phyloP scores from a whole-genome alignment of 1,284 basidiomycete genomes.

The Volvariella volvacea region DNA sequence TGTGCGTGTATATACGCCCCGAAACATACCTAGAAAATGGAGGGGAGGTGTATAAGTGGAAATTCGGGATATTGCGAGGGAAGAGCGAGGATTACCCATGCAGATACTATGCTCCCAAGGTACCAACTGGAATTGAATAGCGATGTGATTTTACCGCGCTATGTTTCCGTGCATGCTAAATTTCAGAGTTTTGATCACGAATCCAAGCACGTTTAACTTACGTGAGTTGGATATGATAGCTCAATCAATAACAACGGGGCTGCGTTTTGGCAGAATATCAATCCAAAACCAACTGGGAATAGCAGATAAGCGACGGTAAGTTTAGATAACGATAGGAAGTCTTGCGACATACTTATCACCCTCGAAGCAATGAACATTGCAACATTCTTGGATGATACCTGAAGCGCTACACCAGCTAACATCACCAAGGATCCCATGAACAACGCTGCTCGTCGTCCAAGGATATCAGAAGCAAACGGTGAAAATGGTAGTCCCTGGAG shows the following conservation, averaged over 20 bases:
- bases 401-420: conserved; percentile 51
- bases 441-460: conserved; percentile 50
- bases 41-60: neutral
- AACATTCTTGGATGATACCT: conserved; percentile 41
- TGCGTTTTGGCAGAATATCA: conserved; percentile 54
- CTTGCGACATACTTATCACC: conserved; percentile 40
- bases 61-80: conserved; percentile 2
- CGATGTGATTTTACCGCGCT: conserved; percentile 56
- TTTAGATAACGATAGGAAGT: no score
- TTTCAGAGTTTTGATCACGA: conserved; percentile 1
- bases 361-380: conserved; percentile 53
- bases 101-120: conserved; percentile 52
- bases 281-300: conserved; percentile 53
- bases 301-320: conserved; percentile 1
- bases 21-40: conserved; percentile 36
- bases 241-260: conserved; percentile 64
- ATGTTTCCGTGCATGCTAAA: neutral
- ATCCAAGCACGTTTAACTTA: conserved; percentile 17
- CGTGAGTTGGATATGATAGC: conserved; percentile 67
- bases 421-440: conserved; percentile 55
- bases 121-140: conserved; percentile 64
- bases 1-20: conserved; percentile 41
- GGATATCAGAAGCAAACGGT: conserved; percentile 48
- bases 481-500: conserved; percentile 49
- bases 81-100: conserved; percentile 34